Conservation (phyloP, 352 stramenopile genomes). For the Peronospora farinosa region DNA sequence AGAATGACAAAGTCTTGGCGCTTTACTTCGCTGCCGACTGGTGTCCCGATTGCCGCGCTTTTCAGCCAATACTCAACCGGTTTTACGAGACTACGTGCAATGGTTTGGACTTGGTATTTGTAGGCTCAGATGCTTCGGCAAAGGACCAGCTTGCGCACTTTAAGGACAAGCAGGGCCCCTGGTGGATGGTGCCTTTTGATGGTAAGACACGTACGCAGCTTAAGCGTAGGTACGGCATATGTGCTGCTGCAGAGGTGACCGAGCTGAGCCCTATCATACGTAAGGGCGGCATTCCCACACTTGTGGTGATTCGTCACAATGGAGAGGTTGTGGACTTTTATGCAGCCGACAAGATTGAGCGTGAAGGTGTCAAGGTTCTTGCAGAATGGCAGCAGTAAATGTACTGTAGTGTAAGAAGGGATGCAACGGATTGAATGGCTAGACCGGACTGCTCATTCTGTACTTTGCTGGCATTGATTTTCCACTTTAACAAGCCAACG, state of each 20-base stretch:
- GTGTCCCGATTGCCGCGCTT: conserved; percentile 76
- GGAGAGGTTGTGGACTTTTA: conserved; percentile 66
- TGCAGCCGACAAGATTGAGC: conserved; percentile 53
- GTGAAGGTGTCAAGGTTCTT: conserved; percentile 40
- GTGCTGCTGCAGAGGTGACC: conserved; percentile 54
- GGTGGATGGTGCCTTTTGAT: conserved; percentile 75
- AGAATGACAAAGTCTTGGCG: conserved; percentile 47
- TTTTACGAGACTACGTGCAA: conserved; percentile 58
- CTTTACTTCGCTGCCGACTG: conserved; percentile 82
- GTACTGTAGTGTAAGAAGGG: not conserved
- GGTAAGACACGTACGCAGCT: conserved; percentile 52
- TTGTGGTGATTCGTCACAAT: conserved; percentile 57
- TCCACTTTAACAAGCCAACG: too few relatives aligned
- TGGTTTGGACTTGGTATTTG: conserved; percentile 68
- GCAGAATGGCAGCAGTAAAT: conserved; percentile 36
- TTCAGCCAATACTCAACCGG: conserved; percentile 68
- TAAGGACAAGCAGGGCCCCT: conserved; percentile 60
- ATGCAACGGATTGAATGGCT: too few relatives aligned
- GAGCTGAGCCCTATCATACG: conserved; percentile 52
- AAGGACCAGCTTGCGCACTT: conserved; percentile 60
- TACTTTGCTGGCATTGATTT: too few relatives aligned
- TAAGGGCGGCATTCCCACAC: conserved; percentile 63
- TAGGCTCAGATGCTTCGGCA: conserved; percentile 59
- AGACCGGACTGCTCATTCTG: too few relatives aligned
- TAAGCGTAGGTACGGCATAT: conserved; percentile 79